A percentile compares a stretch with the other conserved stretches of the same genome.
phyloP scores from a whole-genome alignment of 2,329 filamentous ascomycete genomes.

The Colletotrichum caudatum region DNA sequence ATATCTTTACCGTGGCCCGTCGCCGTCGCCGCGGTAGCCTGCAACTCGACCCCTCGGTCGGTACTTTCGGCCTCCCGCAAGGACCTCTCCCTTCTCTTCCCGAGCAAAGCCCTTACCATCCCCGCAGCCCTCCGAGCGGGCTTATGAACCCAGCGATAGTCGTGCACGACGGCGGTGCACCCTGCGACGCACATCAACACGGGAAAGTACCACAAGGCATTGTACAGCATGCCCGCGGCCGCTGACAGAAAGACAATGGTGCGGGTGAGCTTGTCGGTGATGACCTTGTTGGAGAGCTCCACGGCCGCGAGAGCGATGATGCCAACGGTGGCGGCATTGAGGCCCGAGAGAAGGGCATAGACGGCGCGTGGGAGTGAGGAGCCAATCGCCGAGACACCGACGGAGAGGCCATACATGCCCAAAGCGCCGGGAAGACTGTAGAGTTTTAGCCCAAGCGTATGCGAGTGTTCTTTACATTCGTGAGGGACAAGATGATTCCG shows the following conservation, averaged over 20 bases:
- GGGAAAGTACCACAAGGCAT: slow-evolving; percentile 77
- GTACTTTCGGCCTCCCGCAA: not conserved
- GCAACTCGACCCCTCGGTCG: slow-evolving; percentile 1
- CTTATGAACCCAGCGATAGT: slow-evolving; percentile 61
- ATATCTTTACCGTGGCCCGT: not conserved
- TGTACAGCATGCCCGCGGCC: slow-evolving; percentile 73
- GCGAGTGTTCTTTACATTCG: no score
- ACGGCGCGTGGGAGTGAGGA: slow-evolving; percentile 67
- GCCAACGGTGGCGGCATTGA: slow-evolving; percentile 76
- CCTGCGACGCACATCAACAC: slow-evolving; percentile 68
- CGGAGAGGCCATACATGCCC: slow-evolving; percentile 72
- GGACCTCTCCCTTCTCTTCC: slow-evolving; percentile 10
- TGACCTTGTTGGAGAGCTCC: slow-evolving; percentile 71
- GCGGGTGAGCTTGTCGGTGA: slow-evolving; percentile 70
- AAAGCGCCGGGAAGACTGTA: slow-evolving; percentile 71
- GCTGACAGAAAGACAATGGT: slow-evolving; percentile 71
- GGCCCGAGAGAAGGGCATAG: slow-evolving; percentile 73
- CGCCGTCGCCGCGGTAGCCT: not conserved
- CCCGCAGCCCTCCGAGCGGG: slow-evolving; percentile 45
- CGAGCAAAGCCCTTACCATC: slow-evolving; percentile 1
- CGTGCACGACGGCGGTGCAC: slow-evolving; percentile 63
- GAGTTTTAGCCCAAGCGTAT: not conserved
- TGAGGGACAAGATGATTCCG: not conserved
- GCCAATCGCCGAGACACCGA: slow-evolving; percentile 69
- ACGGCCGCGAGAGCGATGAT: slow-evolving; percentile 76